phyloP scores from a whole-genome alignment of 169 alveolate genomes.

The Eimeria praecox region DNA sequence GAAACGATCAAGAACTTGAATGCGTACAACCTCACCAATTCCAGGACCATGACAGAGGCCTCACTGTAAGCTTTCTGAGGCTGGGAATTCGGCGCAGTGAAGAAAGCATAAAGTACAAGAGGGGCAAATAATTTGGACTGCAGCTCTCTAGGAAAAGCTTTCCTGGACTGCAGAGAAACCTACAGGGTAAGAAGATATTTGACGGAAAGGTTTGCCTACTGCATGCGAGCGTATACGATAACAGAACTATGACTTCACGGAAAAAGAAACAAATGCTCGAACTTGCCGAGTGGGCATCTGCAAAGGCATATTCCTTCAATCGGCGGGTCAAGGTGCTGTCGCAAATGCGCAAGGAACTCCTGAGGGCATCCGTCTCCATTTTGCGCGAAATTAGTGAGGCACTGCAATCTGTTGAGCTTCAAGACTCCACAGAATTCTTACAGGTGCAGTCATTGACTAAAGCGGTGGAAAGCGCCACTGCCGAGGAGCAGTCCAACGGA shows the following conservation, averaged over 20 bases:
- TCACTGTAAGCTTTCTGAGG: conserved; percentile 36
- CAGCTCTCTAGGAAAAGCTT: background rate
- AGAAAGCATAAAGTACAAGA: background rate
- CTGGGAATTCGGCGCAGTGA: background rate
- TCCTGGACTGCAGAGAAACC: background rate
- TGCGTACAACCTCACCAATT: conserved; percentile 46
- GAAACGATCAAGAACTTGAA: conserved; percentile 37
- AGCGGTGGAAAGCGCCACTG: conserved; percentile 10
- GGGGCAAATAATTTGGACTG: background rate
- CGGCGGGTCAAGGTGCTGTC: background rate
- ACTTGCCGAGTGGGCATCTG: conserved; percentile 50
- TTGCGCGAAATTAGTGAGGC: conserved; percentile 41
- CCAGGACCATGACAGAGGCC: conserved; percentile 53
- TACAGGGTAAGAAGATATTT: background rate
- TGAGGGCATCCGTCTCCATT: conserved; percentile 18
- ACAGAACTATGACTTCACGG: conserved; percentile 54
- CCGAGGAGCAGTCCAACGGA: conserved; percentile 9
- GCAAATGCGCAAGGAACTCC: conserved; percentile 54
- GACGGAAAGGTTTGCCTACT: background rate
- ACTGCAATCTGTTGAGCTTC: background rate
- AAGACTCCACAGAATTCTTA: background rate
- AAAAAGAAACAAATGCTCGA: conserved; percentile 44
- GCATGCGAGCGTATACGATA: background rate
- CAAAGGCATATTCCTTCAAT: conserved; percentile 30
- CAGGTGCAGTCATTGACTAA: background rate